Conservation (phyloP, 2,329 filamentous ascomycete species). For the Ophiosphaerella narmari region DNA sequence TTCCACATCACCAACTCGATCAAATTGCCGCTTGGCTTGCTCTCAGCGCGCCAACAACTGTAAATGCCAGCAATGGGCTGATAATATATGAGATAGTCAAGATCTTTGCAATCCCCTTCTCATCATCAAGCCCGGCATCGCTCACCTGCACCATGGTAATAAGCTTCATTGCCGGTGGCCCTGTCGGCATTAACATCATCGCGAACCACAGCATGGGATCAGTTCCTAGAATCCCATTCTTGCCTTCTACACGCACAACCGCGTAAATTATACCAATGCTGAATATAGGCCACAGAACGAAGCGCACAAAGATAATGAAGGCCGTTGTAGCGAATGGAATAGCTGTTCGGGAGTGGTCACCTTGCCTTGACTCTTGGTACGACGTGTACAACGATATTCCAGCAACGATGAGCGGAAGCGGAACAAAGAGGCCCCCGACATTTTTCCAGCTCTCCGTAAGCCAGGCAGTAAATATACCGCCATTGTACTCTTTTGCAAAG, state of each 20-base stretch:
- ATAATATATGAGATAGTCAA: conserved; percentile 46
- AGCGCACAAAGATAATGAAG: conserved; percentile 32
- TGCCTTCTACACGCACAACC: conserved; percentile 56
- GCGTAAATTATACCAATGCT: conserved; percentile 59
- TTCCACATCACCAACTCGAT: background rate
- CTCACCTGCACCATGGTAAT: conserved; percentile 57
- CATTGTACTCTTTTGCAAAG: conserved; percentile 29
- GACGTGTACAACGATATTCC: conserved; percentile 34
- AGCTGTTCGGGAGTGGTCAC: background rate
- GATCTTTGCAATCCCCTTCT: conserved; percentile 57
- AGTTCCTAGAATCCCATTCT: conserved; percentile 48
- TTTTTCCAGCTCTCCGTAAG: conserved; percentile 37
- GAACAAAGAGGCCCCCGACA: conserved; percentile 32
- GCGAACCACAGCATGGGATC: conserved; percentile 70
- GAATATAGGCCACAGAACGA: conserved; percentile 33
- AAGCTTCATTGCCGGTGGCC: conserved; percentile 59
- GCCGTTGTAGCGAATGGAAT: conserved; percentile 23
- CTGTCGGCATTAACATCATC: conserved; percentile 63
- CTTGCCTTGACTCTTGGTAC: conserved; percentile 23
- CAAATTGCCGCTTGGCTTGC: conserved; percentile 32
- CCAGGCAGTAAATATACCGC: conserved; percentile 37
- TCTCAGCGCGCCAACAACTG: conserved; percentile 37
- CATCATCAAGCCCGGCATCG: conserved; percentile 49
- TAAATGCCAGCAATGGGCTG: conserved; percentile 36
- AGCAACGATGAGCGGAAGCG: conserved; percentile 35